A percentile compares a stretch with the other conserved stretches of the same genome.
phyloP scores from a whole-genome alignment of 2,329 filamentous ascomycete species.

The Calonectria ilicicola region DNA sequence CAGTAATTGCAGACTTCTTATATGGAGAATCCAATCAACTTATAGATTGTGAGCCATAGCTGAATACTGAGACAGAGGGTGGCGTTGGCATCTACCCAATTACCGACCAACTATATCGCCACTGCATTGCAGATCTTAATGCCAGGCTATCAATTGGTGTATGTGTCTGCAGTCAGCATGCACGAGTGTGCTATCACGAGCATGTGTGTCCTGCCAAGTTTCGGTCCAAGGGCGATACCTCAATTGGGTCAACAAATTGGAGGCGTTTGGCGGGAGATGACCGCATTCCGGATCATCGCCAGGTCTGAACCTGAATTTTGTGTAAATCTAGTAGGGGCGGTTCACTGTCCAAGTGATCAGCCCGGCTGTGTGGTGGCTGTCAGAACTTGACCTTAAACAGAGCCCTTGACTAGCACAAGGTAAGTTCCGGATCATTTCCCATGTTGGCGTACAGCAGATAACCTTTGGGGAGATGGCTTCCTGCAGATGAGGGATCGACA shows the following conservation, averaged over 20 bases:
- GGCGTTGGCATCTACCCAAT: not conserved
- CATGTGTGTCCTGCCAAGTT: not conserved
- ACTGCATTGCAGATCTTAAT: not conserved
- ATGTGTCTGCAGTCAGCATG: not conserved
- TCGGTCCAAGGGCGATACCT: not conserved
- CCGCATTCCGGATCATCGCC: not conserved
- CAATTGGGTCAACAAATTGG: not conserved
- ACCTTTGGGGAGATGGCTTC: not conserved
- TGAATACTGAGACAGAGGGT: not conserved
- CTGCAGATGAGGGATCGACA: not conserved
- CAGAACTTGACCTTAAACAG: not conserved
- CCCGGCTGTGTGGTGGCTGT: not conserved
- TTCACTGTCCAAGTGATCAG: not conserved
- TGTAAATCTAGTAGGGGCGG: not conserved
- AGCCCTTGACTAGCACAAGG: not conserved
- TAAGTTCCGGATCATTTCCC: not conserved
- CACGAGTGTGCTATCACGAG: not conserved
- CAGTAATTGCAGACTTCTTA: not conserved
- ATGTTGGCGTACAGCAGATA: not conserved
- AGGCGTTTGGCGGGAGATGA: not conserved
- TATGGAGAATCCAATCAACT: not conserved
- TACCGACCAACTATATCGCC: not conserved
- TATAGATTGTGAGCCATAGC: not conserved
- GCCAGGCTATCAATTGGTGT: not conserved
- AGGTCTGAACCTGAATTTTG: not conserved